A percentile compares a stretch with the other conserved stretches of the same genome.
Conservation (phyloP, 2,329 filamentous ascomycete genomes). For the Arthrobotrys entomopaga region DNA sequence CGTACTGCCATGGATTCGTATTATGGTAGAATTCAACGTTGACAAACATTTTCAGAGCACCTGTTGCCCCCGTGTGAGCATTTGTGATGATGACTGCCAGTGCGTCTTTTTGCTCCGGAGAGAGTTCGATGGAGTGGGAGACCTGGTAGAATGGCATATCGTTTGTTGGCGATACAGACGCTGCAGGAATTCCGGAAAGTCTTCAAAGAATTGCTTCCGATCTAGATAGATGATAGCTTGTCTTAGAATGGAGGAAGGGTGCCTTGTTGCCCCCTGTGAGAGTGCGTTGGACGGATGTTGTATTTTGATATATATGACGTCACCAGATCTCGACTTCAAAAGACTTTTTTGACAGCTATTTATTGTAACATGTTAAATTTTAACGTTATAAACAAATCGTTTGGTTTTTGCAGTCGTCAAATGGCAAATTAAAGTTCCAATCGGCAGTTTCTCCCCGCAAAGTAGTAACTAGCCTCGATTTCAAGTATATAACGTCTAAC, state of each 20-base stretch:
- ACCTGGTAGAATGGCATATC: conserved; percentile 51
- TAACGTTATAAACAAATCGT: too few species aligned
- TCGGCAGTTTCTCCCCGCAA: too few species aligned
- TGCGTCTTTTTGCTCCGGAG: conserved; percentile 38
- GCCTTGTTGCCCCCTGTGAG: too few species aligned
- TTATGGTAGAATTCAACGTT: conserved; percentile 49
- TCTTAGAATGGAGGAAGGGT: too few species aligned
- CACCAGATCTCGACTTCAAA: not conserved
- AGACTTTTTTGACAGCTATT: too few species aligned
- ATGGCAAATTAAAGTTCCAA: too few species aligned
- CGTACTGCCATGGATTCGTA: conserved; percentile 48
- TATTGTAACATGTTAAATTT: too few species aligned
- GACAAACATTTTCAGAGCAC: conserved; percentile 44
- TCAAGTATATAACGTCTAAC: too few species aligned
- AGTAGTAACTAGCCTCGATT: too few species aligned
- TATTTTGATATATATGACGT: conserved; percentile 1
- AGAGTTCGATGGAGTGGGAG: conserved; percentile 40
- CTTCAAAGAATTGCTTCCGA: not conserved
- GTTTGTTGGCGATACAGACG: not conserved
- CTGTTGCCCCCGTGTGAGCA: conserved; percentile 38
- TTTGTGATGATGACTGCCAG: conserved; percentile 35
- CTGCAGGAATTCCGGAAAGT: not conserved
- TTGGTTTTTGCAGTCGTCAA: too few species aligned
- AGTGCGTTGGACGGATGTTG: not conserved
- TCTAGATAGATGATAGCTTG: too few species aligned